Conservation (phyloP, 345 rosid genomes). For the Populus euphratica region DNA sequence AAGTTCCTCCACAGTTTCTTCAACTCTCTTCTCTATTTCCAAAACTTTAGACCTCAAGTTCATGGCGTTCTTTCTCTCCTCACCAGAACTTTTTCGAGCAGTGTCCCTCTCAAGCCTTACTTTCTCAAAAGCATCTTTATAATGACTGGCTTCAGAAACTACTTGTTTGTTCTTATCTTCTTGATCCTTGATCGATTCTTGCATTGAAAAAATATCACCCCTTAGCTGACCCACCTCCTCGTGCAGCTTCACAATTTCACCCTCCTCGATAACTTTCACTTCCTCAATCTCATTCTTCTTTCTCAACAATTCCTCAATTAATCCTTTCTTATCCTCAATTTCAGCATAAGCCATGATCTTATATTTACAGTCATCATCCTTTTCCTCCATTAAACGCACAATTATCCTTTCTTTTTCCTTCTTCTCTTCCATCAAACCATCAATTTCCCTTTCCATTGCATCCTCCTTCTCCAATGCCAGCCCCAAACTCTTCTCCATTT, state of each 20-base stretch:
- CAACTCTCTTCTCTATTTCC: conserved; percentile 41
- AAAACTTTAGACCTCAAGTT: conserved; percentile 30
- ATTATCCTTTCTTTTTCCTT: conserved; percentile 32
- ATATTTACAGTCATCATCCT: conserved; percentile 12
- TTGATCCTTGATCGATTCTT: conserved; percentile 22
- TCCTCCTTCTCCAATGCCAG: conserved; percentile 38
- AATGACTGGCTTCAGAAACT: conserved; percentile 20
- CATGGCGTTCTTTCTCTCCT: conserved; percentile 39
- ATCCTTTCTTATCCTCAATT: conserved; percentile 31
- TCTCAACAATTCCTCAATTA: conserved; percentile 29
- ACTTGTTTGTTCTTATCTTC: conserved; percentile 38
- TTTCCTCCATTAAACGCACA: conserved; percentile 32
- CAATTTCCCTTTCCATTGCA: conserved; percentile 35
- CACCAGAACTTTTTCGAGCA: conserved; percentile 34
- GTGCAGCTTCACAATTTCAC: conserved; percentile 38
- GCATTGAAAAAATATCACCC: conserved; percentile 26
- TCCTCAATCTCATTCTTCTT: conserved; percentile 50
- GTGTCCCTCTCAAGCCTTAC: conserved; percentile 39
- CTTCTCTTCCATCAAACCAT: conserved; percentile 38
- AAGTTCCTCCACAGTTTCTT: conserved; percentile 34
- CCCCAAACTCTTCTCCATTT: conserved; percentile 46
- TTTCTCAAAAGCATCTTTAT: conserved; percentile 8
- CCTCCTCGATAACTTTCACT: conserved; percentile 32
- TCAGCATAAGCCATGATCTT: conserved; percentile 19
- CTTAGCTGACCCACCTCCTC: conserved; percentile 36